Evolutionary conservation across 345 rosid genomes (phyloP).

Genomic region (Eutrema japonicum): DNA sequence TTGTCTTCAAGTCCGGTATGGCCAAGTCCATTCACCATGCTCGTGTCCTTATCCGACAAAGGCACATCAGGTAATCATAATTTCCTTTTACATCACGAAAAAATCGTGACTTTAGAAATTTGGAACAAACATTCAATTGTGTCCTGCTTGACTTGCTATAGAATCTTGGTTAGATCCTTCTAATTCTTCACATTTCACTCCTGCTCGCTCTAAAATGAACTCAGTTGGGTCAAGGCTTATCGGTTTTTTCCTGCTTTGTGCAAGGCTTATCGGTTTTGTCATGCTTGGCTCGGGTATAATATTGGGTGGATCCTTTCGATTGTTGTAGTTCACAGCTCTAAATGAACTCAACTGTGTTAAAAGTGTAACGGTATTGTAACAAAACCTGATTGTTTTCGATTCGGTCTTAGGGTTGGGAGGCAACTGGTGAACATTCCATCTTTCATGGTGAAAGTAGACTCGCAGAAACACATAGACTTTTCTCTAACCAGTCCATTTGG

Average conservation of each 20-base stretch:
- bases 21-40: conserved; percentile 72
- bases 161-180: neutral
- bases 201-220: neutral
- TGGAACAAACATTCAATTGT: neutral
- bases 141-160: neutral
- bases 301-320: neutral
- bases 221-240: neutral
- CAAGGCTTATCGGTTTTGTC: neutral
- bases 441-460: conserved; percentile 49
- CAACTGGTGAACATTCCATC: conserved; percentile 55
- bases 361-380: neutral
- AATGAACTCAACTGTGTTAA: neutral
- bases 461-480: conserved; percentile 52
- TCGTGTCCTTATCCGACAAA: conserved; percentile 64
- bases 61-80: conserved; percentile 54
- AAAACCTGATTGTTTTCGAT: neutral
- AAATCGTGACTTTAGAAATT: neutral
- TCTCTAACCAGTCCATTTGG: conserved; percentile 53
- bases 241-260: neutral
- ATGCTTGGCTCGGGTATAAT: neutral
- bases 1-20: conserved; percentile 61
- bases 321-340: neutral
- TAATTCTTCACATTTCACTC: neutral
- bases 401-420: conserved; percentile 48
- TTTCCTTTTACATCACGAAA: neutral